A percentile compares a stretch with the other conserved stretches of the same genome.
These are phyloP conservation scores for Penicillium sp. DNA, from an alignment of 2,329 filamentous ascomycete species.

Conservation along the genomic window DNA sequence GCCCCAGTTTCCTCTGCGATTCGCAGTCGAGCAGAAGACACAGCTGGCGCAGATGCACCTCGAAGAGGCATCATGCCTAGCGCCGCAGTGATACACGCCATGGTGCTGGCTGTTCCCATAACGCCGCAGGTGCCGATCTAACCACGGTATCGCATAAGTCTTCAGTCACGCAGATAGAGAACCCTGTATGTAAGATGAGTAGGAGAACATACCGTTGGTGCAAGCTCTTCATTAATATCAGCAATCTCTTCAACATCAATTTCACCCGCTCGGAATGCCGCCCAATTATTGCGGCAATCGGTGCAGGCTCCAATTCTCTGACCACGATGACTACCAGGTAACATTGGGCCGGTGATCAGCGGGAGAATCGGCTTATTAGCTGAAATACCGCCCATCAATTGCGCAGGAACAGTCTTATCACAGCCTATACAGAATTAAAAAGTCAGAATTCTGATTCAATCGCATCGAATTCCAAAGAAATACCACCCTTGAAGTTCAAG, in stretches of 20 bases:
- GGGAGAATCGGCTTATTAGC: constrained; percentile 74
- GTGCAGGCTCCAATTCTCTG: constrained; percentile 73
- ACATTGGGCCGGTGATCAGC: constrained; percentile 75
- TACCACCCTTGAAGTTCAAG: not conserved
- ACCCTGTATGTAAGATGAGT: not conserved
- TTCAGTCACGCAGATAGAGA: not conserved
- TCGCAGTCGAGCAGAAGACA: constrained; percentile 58
- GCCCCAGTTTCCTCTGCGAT: constrained; percentile 62
- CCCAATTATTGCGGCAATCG: constrained; percentile 77
- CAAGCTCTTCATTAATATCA: constrained; percentile 73
- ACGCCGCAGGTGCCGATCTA: constrained; percentile 61
- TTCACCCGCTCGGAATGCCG: constrained; percentile 67
- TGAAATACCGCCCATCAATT: constrained; percentile 76
- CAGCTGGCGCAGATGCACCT: constrained; percentile 60
- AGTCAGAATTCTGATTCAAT: not conserved
- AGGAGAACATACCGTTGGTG: constrained; percentile 64
- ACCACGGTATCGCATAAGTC: not conserved
- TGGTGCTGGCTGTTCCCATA: constrained; percentile 64
- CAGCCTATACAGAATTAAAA: constrained; percentile 59
- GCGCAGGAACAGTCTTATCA: constrained; percentile 76
- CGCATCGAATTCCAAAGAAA: not conserved
- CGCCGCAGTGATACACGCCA: constrained; percentile 61
- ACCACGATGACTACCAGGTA: constrained; percentile 71
- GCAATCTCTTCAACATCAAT: constrained; percentile 75
- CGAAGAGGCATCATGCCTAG: constrained; percentile 60